phyloP scores from a whole-genome alignment of 2,329 filamentous ascomycete species.

The Pseudogymnoascus sp. region DNA sequence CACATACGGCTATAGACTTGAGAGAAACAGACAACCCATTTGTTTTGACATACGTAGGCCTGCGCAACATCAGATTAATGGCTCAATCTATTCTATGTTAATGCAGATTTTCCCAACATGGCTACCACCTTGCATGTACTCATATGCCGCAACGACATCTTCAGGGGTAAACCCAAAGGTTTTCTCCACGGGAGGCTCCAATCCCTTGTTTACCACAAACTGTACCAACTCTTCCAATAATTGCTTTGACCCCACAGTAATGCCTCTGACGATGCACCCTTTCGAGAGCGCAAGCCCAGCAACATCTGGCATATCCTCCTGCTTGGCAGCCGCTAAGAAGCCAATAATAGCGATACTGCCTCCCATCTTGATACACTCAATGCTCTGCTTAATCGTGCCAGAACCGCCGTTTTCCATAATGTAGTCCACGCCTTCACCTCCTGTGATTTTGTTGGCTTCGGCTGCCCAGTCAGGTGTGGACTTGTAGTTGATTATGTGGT shows the following conservation, averaged over 20 bases:
- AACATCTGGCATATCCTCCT: conserved; percentile 28
- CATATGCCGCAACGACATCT: conserved; percentile 23
- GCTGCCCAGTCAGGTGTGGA: conserved; percentile 50
- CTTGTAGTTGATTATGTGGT: conserved; percentile 54
- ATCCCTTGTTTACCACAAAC: conserved; percentile 23
- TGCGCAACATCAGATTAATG: no score
- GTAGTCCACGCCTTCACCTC: conserved; percentile 48
- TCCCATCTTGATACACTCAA: conserved; percentile 37
- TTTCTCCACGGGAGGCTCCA: conserved; percentile 29
- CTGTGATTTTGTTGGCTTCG: conserved; percentile 42
- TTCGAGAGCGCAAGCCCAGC: conserved; percentile 24
- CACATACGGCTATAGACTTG: no score
- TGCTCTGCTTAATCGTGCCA: conserved; percentile 47
- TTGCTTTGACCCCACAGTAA: conserved; percentile 29
- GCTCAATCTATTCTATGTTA: conserved; percentile 8
- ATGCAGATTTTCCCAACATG: conserved; percentile 33
- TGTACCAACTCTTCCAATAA: conserved; percentile 28
- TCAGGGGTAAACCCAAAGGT: conserved; percentile 27
- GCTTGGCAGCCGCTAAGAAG: conserved; percentile 24
- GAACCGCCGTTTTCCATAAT: conserved; percentile 60
- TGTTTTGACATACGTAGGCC: no score
- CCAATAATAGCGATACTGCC: conserved; percentile 40
- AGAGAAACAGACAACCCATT: no score
- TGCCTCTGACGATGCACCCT: conserved; percentile 28
- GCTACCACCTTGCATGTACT: conserved; percentile 20